Conservation (phyloP, 495 filamentous ascomycete species). For the Echria macrotheca region DNA sequence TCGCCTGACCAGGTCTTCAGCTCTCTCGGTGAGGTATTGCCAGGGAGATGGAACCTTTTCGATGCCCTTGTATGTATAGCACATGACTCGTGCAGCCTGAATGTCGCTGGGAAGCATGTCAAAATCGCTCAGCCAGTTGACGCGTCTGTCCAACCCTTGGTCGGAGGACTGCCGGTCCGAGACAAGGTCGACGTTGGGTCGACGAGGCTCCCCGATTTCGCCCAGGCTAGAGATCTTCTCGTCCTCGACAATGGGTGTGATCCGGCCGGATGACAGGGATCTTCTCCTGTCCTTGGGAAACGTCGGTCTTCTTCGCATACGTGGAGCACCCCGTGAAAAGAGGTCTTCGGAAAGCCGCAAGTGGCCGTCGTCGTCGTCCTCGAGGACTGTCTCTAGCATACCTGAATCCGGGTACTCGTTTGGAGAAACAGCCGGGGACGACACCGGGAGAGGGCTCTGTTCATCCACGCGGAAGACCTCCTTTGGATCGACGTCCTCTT, state of each 20-base stretch:
- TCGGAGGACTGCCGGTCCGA: slow-evolving; percentile 16
- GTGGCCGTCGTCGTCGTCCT: slow-evolving; percentile 5
- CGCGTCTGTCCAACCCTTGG: slow-evolving; percentile 6
- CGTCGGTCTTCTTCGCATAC: neutral
- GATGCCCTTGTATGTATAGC: slow-evolving; percentile 13
- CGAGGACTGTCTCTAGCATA: slow-evolving; percentile 5
- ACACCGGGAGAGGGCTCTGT: neutral
- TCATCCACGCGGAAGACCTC: neutral
- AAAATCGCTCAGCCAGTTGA: slow-evolving; percentile 16
- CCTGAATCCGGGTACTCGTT: neutral
- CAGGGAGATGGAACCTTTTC: slow-evolving; percentile 9
- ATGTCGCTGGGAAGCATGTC: slow-evolving; percentile 15
- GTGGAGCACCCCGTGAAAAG: neutral
- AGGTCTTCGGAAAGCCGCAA: neutral
- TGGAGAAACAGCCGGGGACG: neutral
- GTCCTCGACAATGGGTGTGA: neutral
- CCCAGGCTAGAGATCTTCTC: slow-evolving; percentile 3
- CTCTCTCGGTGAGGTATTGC: slow-evolving; percentile 10
- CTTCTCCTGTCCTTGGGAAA: slow-evolving; percentile 5
- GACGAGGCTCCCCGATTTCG: slow-evolving; percentile 3
- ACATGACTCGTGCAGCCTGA: slow-evolving; percentile 13
- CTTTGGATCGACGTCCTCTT: neutral
- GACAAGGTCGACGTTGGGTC: slow-evolving; percentile 4
- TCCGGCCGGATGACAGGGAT: neutral
- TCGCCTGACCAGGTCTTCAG: slow-evolving; percentile 4